A percentile compares a stretch with the other conserved stretches of the same genome.
phyloP scores from a whole-genome alignment of 2,329 filamentous ascomycete species.

The Coniella lustricola region DNA sequence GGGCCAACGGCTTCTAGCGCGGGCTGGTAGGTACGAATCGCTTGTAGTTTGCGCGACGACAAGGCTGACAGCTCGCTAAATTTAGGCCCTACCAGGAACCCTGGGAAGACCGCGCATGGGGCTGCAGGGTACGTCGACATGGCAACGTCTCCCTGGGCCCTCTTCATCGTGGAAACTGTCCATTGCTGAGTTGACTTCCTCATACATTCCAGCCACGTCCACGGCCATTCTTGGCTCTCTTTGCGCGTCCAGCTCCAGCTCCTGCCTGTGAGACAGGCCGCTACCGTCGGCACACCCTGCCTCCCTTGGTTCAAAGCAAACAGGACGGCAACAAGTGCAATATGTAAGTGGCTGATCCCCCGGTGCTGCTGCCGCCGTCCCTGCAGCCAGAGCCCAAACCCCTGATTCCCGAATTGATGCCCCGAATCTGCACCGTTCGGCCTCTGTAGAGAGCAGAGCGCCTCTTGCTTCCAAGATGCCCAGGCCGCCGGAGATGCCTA shows the following conservation, averaged over 20 bases:
- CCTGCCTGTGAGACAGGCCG: background rate
- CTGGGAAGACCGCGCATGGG: background rate
- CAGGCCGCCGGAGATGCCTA: background rate
- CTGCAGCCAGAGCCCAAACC: background rate
- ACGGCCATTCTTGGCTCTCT: background rate
- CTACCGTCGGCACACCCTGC: background rate
- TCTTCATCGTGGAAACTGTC: background rate
- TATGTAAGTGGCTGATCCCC: background rate
- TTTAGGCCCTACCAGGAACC: background rate
- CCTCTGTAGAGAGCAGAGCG: background rate
- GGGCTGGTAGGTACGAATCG: background rate
- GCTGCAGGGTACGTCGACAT: background rate
- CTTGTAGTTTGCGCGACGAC: background rate
- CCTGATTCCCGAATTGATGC: no score
- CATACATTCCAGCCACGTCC: no score
- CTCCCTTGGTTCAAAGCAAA: background rate
- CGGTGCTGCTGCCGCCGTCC: background rate
- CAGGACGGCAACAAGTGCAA: no score
- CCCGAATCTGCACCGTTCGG: background rate
- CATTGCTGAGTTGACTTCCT: no score
- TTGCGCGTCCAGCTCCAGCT: background rate
- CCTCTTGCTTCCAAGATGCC: background rate
- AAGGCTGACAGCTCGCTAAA: constrained; percentile 1
- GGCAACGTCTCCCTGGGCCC: background rate
- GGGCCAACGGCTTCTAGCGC: no score